Percentiles rank a stretch among this genome's conserved stretches.
phyloP scores from a whole-genome alignment of 345 rosid genomes.

The Lenwebbia sp. region DNA sequence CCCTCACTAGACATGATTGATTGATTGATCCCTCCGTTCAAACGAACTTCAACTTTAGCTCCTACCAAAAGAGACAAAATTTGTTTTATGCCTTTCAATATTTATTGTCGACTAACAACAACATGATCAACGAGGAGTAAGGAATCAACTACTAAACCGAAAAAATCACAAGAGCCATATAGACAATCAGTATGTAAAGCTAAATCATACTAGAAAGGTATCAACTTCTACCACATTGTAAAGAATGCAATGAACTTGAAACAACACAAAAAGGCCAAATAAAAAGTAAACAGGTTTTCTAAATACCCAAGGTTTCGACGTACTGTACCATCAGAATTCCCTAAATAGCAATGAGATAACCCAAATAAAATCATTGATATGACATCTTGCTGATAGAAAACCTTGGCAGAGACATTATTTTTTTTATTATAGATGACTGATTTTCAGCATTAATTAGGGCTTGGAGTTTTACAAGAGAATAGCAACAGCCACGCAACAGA shows the following conservation, averaged over 20 bases:
- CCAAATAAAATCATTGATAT: neutral
- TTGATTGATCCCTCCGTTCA: neutral
- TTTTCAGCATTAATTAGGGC: neutral
- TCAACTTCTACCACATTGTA: neutral
- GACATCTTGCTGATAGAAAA: neutral
- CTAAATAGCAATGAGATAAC: neutral
- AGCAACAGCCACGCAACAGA: neutral
- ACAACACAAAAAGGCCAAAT: neutral
- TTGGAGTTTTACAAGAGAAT: neutral
- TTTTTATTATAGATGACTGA: neutral
- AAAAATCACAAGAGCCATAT: neutral
- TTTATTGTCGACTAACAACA: neutral
- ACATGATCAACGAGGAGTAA: neutral
- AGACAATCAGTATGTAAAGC: neutral
- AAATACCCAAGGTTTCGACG: neutral
- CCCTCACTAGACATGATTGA: neutral
- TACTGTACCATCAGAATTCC: neutral
- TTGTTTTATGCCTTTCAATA: neutral
- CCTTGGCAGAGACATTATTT: neutral
- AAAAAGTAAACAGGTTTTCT: neutral
- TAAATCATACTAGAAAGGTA: neutral
- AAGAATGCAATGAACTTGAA: neutral
- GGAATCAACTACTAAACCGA: neutral
- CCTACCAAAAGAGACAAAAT: neutral
- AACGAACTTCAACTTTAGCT: neutral